Base-by-base conservation (phyloP, 208 protist genomes). In the Acanthamoeba lenticulata region DNA sequence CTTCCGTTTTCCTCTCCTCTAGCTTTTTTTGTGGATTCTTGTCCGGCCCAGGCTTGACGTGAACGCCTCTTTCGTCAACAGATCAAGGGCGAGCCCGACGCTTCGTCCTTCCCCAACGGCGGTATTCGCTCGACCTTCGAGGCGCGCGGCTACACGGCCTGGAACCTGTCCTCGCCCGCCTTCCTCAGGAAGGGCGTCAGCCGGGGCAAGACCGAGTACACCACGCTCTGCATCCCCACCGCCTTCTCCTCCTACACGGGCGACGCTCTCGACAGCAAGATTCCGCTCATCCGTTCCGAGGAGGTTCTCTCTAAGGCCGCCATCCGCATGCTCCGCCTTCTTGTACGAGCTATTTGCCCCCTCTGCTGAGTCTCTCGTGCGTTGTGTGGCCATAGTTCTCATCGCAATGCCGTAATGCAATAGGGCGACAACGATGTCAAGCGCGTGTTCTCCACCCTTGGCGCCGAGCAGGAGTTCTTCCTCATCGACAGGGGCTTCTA, bases 391-490 rank as follows among this genome's bases (percentile, higher is more conserved):
- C n/a, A n/a, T n/a, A n/a, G n/a, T n/a, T n/a, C n/a, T 72, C n/a
- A 72, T 9, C 19, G 49, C 19, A 9, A 57, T 34, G 29, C 62
- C 9, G 27, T 32, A 32, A 72, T 72, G 62, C 27, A 7, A 57
- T 32, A 86, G 52, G 94, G 93, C 5, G 45, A 90, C 32, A 60
- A 67, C 21, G 77, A 95, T 21, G 65, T 90, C 27, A 94, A 72
- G 65, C 52, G 29, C 11, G 88, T 97, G 40, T 67, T 44, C 21
- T 67, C 95, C 38, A 94, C 65, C 1, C 47, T 97, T 0, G 96
- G 96, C 55, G 90, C 93, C 45, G 96, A 98, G 94, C 97, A 98
- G 88, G 98, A 98, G 94, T 98, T 98, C 86, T 98, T 98, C 94
- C 86, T 98, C 1, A 96, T 98, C 60, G 97, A 97, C 81, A 94